These are phyloP conservation scores for Teunomyces pallodes DNA, from an alignment of 805 yeast genomes.

Conservation along the genomic window DNA sequence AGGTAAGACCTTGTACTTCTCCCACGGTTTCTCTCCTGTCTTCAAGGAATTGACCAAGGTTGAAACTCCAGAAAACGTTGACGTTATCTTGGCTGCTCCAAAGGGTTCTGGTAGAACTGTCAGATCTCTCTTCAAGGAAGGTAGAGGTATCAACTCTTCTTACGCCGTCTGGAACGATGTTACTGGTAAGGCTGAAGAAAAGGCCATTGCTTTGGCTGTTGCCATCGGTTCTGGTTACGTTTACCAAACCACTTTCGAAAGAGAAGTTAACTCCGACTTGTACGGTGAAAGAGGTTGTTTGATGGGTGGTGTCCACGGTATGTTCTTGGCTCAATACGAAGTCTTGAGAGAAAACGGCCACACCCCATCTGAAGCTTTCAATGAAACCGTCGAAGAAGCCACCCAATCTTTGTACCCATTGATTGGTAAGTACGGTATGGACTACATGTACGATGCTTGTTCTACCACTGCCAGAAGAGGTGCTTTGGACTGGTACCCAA, in stretches of 20 bases:
- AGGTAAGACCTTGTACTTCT: slow-evolving; percentile 97
- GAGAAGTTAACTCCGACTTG: slow-evolving; percentile 97
- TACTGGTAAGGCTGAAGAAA: slow-evolving; percentile 98
- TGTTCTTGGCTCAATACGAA: slow-evolving; percentile 99
- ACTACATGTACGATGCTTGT: slow-evolving; percentile 99
- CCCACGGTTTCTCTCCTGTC: slow-evolving; percentile 99
- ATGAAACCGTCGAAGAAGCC: slow-evolving; percentile 99
- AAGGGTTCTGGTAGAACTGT: slow-evolving; percentile 99
- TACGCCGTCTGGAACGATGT: slow-evolving; percentile 99
- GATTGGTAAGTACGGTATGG: slow-evolving; percentile 99
- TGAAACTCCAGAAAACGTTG: slow-evolving; percentile 91
- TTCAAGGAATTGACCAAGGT: slow-evolving; percentile 97
- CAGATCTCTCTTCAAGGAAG: slow-evolving; percentile 98
- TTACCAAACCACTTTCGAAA: slow-evolving; percentile 98
- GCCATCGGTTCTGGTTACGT: slow-evolving; percentile 99
- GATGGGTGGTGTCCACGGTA: slow-evolving; percentile 99
- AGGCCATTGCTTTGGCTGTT: slow-evolving; percentile 96
- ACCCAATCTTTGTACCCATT: slow-evolving; percentile 99
- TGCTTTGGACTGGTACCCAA: slow-evolving; percentile 99
- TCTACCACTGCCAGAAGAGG: slow-evolving; percentile 99
- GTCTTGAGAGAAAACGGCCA: slow-evolving; percentile 99
- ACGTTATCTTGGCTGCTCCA: slow-evolving; percentile 98
- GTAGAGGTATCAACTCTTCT: slow-evolving; percentile 99
- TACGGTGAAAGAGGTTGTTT: slow-evolving; percentile 99
- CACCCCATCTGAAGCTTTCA: slow-evolving; percentile 99